Base-by-base conservation (phyloP, 352 stramenopile genomes). In the Pilasporangium apinafurcum region DNA sequence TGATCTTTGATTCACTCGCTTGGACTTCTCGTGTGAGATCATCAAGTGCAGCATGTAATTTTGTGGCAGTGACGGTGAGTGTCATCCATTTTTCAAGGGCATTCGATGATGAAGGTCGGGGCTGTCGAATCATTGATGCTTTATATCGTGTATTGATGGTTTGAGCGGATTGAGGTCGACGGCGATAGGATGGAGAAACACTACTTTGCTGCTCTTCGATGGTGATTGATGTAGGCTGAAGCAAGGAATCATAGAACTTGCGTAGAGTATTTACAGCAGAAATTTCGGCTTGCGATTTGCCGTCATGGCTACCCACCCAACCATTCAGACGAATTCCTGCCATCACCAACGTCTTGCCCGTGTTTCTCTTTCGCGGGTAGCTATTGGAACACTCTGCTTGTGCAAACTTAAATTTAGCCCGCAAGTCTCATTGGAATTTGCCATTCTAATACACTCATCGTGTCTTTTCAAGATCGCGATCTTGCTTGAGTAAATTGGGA, bases 261-360 rank as follows among this genome's bases (percentile, higher is more conserved):
- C 48, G 62, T 13, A 73, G 40, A 37, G 65, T 47, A 16, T 56
- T 36, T 18, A 61, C 21, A 13, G 62, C 62, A 20, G 55, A 28
- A 48, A 74, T 52, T 53, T 74, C 62, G 25, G 43, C 47, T 2
- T 35, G 37, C 0, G 62, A 68, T 28, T 44, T 59, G 44, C 4
- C 38, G 18, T 8, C 28, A 18, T 52, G 30, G 12, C 24, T 28
- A 17, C 39, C 36, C n/a, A n/a, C n/a, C n/a, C n/a, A 21, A 43
- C 32, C 32, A 8, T 17, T 33, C 28, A 29, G n/a, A 10, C 34
- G 8, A 46, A 10, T 4, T 6, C 17, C 2, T 14, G 10, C 10
- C n/a, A n/a, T 14, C 33, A 38, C 5, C 10, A 25, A 16, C 24
- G 33, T 38, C 16, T 37, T 37, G 18, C 9, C 29, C 12, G 32